Evolutionary conservation across 441 rosid genomes (phyloP).

Genomic region (Corymbia calophylla): DNA sequence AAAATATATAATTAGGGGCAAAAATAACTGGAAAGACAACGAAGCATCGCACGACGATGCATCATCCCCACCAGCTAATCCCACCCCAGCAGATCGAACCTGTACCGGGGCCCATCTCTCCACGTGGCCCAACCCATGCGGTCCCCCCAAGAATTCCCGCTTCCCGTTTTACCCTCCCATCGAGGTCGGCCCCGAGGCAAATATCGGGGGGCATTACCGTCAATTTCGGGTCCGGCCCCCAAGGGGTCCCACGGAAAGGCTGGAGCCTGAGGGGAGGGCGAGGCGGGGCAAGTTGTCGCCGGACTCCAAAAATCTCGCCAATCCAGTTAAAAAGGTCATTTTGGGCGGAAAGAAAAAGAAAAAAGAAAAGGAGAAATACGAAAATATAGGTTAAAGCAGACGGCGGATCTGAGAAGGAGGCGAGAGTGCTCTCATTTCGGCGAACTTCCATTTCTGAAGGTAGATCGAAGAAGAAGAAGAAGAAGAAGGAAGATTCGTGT

Average conservation of each 20-base stretch:
- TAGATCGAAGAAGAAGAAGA: background rate
- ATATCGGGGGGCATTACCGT: background rate
- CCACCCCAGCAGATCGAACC: background rate
- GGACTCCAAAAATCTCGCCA: background rate
- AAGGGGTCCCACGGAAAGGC: background rate
- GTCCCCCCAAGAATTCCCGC: background rate
- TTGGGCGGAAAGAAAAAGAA: background rate
- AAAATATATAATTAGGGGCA: background rate
- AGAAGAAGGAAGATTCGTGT: background rate
- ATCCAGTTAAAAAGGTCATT: background rate
- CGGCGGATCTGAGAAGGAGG: background rate
- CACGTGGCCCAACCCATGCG: background rate
- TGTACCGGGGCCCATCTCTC: background rate
- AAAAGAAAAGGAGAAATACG: fast-evolving
- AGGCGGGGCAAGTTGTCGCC: background rate
- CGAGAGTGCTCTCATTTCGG: background rate
- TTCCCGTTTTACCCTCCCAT: background rate
- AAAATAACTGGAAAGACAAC: background rate
- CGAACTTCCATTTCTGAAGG: background rate
- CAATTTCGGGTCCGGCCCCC: background rate
- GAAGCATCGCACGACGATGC: background rate
- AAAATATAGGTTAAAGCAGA: background rate
- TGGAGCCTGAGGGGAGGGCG: background rate
- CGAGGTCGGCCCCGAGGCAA: background rate
- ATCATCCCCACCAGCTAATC: background rate